phyloP scores from a whole-genome alignment of 345 rosid genomes.

The Brassica cretica region DNA sequence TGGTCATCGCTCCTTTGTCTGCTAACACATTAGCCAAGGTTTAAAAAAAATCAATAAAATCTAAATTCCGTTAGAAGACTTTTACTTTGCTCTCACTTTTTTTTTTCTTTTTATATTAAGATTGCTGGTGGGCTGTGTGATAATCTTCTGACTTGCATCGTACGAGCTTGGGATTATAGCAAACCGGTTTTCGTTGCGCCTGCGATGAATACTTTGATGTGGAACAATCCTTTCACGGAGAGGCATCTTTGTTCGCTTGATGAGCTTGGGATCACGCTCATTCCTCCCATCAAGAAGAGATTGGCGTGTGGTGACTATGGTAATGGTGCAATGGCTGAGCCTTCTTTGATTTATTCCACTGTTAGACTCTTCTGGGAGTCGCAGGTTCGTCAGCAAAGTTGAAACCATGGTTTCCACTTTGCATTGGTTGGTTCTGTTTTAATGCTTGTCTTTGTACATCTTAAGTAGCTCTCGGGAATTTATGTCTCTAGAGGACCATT shows the following conservation, averaged over 20 bases:
- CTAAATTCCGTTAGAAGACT: neutral
- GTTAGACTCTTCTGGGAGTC: constrained; percentile 71
- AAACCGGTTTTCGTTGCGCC: constrained; percentile 85
- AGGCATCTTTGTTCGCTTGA: constrained; percentile 72
- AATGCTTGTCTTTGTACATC: neutral
- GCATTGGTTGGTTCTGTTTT: neutral
- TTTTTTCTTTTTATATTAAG: constrained; percentile 41
- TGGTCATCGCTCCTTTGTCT: constrained; percentile 90
- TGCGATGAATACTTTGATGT: constrained; percentile 89
- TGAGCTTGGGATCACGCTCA: constrained; percentile 83
- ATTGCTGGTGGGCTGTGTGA: constrained; percentile 97
- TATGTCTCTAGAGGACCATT: neutral
- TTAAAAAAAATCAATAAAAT: constrained; percentile 13
- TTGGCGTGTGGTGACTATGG: constrained; percentile 89
- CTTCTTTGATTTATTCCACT: constrained; percentile 71
- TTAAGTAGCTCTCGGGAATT: neutral
- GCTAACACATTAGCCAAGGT: constrained; percentile 97
- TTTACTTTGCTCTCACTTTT: neutral
- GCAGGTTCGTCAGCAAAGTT: constrained; percentile 41
- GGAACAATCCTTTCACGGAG: constrained; percentile 90
- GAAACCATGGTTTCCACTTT: neutral
- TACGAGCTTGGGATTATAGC: constrained; percentile 89
- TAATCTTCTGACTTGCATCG: constrained; percentile 81
- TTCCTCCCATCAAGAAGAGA: constrained; percentile 77
- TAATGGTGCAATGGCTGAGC: constrained; percentile 92